Evolutionary conservation across 768 basidiomycete species (phyloP).

Genomic region (Agaricus bisporus): DNA sequence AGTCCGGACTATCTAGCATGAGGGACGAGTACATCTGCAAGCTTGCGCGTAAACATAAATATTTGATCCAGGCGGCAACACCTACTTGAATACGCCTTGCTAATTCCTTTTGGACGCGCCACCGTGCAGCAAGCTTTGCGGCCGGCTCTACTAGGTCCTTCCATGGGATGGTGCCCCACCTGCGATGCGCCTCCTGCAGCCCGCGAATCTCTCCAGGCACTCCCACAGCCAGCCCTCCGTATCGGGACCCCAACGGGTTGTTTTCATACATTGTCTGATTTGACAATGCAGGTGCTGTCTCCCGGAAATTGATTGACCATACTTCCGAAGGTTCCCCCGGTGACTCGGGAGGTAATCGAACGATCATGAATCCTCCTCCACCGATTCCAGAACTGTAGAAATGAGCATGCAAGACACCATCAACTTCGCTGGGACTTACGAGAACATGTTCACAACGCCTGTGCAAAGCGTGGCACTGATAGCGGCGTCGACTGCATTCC

Average conservation of each 20-base stretch:
- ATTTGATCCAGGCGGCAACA: background rate
- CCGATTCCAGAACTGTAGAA: slow-evolving; percentile 66
- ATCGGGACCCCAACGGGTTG: slow-evolving; percentile 44
- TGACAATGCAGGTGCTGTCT: slow-evolving; percentile 71
- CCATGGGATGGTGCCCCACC: slow-evolving; percentile 85
- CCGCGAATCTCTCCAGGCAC: slow-evolving; percentile 91
- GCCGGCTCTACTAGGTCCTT: slow-evolving; percentile 68
- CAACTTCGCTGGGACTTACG: slow-evolving; percentile 39
- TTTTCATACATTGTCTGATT: slow-evolving; percentile 73
- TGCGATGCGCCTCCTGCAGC: slow-evolving; percentile 72
- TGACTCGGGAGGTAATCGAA: slow-evolving; percentile 59
- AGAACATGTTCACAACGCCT: slow-evolving; percentile 88
- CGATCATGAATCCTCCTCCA: slow-evolving; percentile 84
- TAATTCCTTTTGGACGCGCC: slow-evolving; percentile 76
- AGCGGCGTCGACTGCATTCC: slow-evolving; percentile 87
- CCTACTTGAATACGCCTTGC: slow-evolving; percentile 49
- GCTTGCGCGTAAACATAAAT: background rate
- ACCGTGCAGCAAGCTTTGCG: slow-evolving; percentile 68
- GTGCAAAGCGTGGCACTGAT: slow-evolving; percentile 74
- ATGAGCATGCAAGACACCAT: background rate
- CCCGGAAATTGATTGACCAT: slow-evolving; percentile 81
- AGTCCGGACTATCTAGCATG: slow-evolving; percentile 66
- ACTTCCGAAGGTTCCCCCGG: slow-evolving; percentile 46
- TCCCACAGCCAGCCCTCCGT: slow-evolving; percentile 82
- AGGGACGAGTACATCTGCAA: slow-evolving; percentile 36